These are phyloP conservation scores for Penicillium decumbens DNA, from an alignment of 2,329 filamentous ascomycete genomes.

Conservation along the genomic window DNA sequence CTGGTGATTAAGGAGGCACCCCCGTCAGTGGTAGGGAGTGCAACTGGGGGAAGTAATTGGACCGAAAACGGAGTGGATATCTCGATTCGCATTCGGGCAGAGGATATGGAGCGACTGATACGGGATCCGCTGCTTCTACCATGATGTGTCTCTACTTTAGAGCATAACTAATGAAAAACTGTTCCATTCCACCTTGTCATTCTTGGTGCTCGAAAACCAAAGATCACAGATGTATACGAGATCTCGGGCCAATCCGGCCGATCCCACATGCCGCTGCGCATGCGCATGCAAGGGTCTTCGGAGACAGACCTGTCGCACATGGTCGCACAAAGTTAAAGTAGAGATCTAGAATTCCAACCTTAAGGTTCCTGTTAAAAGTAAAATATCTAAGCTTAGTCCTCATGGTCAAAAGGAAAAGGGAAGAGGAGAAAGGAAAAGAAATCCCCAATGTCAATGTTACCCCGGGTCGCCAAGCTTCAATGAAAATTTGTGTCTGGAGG, in stretches of 20 bases:
- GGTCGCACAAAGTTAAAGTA: neutral
- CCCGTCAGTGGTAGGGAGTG: neutral
- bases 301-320: neutral
- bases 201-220: neutral
- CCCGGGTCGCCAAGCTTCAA: constrained; percentile 17
- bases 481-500: constrained; percentile 18
- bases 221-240: neutral
- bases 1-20: constrained; percentile 22
- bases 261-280: neutral
- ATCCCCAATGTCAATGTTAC: neutral
- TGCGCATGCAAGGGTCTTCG: constrained; percentile 10
- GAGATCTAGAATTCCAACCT: neutral
- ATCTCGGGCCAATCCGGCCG: constrained; percentile 10
- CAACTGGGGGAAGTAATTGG: constrained; percentile 8
- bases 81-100: constrained; percentile 13
- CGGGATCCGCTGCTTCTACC: constrained; percentile 17
- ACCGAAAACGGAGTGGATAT: constrained; percentile 22
- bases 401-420: neutral
- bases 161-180: neutral
- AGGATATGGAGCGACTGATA: constrained; percentile 22
- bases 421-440: neutral
- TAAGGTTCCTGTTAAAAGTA: neutral
- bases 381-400: neutral
- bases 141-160: neutral
- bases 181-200: neutral